Evolutionary conservation across 805 yeast genomes (phyloP), one percentile per base, ranked within the genome.

Genomic region (Wickerhamiella allomyrinae): DNA sequence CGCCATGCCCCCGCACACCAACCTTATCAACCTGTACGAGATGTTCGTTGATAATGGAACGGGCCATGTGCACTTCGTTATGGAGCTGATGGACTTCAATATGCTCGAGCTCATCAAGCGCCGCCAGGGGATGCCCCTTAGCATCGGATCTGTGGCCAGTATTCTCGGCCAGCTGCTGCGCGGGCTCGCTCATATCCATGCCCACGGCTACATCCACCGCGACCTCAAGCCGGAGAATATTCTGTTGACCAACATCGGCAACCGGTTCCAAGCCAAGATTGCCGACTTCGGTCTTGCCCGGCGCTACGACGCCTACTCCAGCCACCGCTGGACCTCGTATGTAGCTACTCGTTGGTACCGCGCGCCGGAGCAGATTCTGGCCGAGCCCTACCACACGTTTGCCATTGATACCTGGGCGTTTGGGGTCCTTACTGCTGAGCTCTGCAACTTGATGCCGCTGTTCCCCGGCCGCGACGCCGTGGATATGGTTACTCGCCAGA

Each of bases 331-430:
- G 57, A 82, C 96, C 0, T 74, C 85, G 1, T 89, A 87, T 56
- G 96, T 89, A 15, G 95, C 93, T 1, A 89, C 97, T 1, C 66
- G 96, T 47, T 89, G 98, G 98, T 89, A 89, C 59, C 67, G 96
- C 42, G 87, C 96, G 0, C 98, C 98, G 0, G 98, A 89, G 56
- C 65, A 89, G 41, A 63, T 89, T 14, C 47, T 60, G 20, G 49
- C 47, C 13, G 36, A 49, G 15, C 41, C 46, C 13, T 79, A 75
- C 55, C 89, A 89, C 56, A 76, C 91, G 0, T 76, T 75, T 2
- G 84, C 86, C 0, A 74, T 89, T 7, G 97, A 89, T 60, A 66
- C 84, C 10, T 89, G 97, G 97, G 89, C 96, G 0, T 78, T 84
- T 6, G 96, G 95, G 1, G 74, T 86, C 21, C 79, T 87, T 10